Percentiles rank a stretch among this genome's conserved stretches.
phyloP scores from a whole-genome alignment of 305 asterid genomes.

The Fraxinus velutina region DNA sequence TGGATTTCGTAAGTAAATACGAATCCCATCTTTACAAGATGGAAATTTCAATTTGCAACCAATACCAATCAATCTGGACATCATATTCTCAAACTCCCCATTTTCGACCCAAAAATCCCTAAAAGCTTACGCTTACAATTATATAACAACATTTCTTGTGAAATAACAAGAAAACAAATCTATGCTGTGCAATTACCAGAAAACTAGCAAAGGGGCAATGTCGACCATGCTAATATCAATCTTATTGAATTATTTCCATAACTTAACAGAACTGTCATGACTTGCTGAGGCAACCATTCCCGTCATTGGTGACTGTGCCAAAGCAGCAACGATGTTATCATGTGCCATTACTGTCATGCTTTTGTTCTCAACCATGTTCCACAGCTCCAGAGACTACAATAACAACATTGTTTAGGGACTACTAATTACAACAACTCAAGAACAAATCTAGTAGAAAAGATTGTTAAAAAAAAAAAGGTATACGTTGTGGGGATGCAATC shows the following conservation, averaged over 20 bases:
- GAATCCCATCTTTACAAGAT: not conserved
- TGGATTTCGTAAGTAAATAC: not conserved
- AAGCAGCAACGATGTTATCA: slow-evolving; percentile 67
- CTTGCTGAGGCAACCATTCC: slow-evolving; percentile 95
- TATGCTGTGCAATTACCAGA: not conserved
- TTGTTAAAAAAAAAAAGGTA: not conserved
- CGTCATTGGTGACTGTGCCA: slow-evolving; percentile 76
- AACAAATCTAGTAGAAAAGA: not conserved
- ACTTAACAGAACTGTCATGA: slow-evolving; percentile 88
- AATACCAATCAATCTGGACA: not conserved
- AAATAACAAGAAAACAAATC: not conserved
- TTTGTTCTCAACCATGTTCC: slow-evolving; percentile 87
- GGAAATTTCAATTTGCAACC: not conserved
- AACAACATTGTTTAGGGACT: not conserved
- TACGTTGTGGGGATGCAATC: not conserved
- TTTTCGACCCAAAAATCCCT: not conserved
- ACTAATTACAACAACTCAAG: not conserved
- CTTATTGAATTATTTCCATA: slow-evolving; percentile 58
- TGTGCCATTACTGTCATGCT: slow-evolving; percentile 87
- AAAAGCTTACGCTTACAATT: not conserved
- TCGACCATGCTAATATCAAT: not conserved
- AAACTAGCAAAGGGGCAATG: not conserved
- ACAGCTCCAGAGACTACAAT: slow-evolving; percentile 74
- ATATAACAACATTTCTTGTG: not conserved
- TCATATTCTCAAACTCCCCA: not conserved